Conservation (phyloP, 768 basidiomycete species). For the Boletus reticuloceps region DNA sequence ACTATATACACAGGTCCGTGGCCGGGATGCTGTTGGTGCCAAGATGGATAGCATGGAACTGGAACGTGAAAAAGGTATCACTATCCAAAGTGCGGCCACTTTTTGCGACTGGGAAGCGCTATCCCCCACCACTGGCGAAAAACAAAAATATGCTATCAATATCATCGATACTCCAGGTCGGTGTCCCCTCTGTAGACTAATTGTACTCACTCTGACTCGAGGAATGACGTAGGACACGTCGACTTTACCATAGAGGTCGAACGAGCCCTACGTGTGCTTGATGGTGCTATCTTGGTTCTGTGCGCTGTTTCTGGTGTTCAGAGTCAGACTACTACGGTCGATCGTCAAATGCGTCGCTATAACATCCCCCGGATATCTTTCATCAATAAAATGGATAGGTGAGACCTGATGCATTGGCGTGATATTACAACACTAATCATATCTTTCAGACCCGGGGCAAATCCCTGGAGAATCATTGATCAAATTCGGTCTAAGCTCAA, state of each 20-base stretch:
- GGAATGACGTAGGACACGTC: conserved; percentile 74
- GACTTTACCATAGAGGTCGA: conserved; percentile 99
- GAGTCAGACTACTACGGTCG: conserved; percentile 99
- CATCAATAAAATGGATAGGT: conserved; percentile 99
- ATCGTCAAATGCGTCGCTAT: conserved; percentile 98
- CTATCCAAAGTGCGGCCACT: conserved; percentile 97
- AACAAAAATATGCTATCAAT: conserved; percentile 89
- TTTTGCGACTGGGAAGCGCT: conserved; percentile 94
- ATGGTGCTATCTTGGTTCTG: conserved; percentile 93
- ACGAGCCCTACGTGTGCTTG: conserved; percentile 90
- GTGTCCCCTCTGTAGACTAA: neutral
- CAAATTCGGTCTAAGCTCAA: conserved; percentile 91
- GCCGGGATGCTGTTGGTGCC: conserved; percentile 92
- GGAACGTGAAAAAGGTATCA: conserved; percentile 98
- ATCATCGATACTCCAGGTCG: conserved; percentile 97
- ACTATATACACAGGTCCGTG: conserved; percentile 62
- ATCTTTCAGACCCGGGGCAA: conserved; percentile 78
- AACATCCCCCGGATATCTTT: conserved; percentile 94
- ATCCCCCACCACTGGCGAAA: conserved; percentile 55
- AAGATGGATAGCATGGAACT: conserved; percentile 99
- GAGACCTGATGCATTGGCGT: neutral
- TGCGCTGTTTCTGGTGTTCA: conserved; percentile 97
- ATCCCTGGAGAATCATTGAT: conserved; percentile 91
- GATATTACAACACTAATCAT: neutral
- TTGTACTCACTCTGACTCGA: neutral